phyloP scores from a whole-genome alignment of 352 stramenopile species.

The Phytophthora uliginosa region DNA sequence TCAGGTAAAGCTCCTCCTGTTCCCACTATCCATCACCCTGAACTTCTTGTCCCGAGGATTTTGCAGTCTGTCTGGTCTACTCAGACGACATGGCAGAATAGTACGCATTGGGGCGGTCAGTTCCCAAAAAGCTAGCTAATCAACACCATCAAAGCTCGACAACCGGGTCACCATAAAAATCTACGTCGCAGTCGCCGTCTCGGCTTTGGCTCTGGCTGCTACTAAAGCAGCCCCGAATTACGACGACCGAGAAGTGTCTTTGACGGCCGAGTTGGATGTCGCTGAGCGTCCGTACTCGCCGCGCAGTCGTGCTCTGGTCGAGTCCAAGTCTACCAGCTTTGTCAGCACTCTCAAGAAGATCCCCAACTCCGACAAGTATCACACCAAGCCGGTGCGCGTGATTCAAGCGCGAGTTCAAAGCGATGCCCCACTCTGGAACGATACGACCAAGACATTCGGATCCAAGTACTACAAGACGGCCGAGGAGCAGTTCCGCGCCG shows the following conservation, averaged over 20 bases:
- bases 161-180: constrained; percentile 29
- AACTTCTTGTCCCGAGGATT: neutral
- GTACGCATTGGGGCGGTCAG: neutral
- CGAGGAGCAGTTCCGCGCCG: constrained; percentile 40
- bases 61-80: neutral
- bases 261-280: constrained; percentile 31
- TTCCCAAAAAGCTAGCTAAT: constrained; percentile 15
- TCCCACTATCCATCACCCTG: neutral
- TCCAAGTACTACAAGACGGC: constrained; percentile 50
- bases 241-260: constrained; percentile 24
- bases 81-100: neutral
- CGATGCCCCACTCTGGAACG: constrained; percentile 66
- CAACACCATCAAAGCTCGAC: neutral
- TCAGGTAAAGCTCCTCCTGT: neutral
- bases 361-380: constrained; percentile 54
- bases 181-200: constrained; percentile 26
- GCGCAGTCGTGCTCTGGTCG: constrained; percentile 23
- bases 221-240: constrained; percentile 7
- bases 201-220: constrained; percentile 17
- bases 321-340: constrained; percentile 30
- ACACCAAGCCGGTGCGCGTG: constrained; percentile 66
- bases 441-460: constrained; percentile 44
- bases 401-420: constrained; percentile 72
- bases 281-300: constrained; percentile 5
- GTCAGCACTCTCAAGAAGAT: constrained; percentile 33